Evolutionary conservation across 768 basidiomycete genomes (phyloP), one percentile per base, ranked within the genome.

Genomic region (Mycena belliarum): DNA sequence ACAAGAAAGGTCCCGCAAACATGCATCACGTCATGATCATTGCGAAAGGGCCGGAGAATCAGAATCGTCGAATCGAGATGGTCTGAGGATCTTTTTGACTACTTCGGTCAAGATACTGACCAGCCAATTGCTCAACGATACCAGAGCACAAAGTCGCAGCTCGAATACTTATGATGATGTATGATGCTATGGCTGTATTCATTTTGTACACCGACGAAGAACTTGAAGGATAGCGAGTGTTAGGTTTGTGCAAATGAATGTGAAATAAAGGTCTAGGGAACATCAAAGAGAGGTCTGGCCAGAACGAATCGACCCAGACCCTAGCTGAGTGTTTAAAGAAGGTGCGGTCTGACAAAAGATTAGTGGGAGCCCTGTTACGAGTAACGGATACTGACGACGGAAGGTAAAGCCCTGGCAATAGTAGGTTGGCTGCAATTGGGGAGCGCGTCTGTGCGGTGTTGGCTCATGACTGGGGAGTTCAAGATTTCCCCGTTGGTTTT

Each of bases 381-480:
- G 3, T 18, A 16, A 26, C 7, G 51, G 29, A 29, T 2, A 52
- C 59, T 16, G 2, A 60, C 59, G 15, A 60, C 52, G 14, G 59
- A 60, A 26, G 59, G 59, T 46, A 60, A 49, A 18, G 29, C 7
- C 12, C 12, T 32, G 29, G 54, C 54, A 21, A 38, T 16, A 24
- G 59, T 29, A 10, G 59, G 50, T 21, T 46, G 59, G n/a, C 54
- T 60, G n/a, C n/a, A n/a, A n/a, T n/a, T n/a, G 37, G 59, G 49
- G 3, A 52, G 38, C 23, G 59, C 56, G 29, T 58, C 51, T 12
- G 57, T 45, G 43, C 40, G 56, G 41, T 59, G 29, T 51, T 55
- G 35, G 54, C 54, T 35, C 71, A 71, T 54, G 52, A 65, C 44
- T 45, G 71, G 53, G 28, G 73, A 52, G 61, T 53, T 9, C 64